Evolutionary conservation across 345 rosid species (phyloP).

Genomic region (Atalantia buxifolia): DNA sequence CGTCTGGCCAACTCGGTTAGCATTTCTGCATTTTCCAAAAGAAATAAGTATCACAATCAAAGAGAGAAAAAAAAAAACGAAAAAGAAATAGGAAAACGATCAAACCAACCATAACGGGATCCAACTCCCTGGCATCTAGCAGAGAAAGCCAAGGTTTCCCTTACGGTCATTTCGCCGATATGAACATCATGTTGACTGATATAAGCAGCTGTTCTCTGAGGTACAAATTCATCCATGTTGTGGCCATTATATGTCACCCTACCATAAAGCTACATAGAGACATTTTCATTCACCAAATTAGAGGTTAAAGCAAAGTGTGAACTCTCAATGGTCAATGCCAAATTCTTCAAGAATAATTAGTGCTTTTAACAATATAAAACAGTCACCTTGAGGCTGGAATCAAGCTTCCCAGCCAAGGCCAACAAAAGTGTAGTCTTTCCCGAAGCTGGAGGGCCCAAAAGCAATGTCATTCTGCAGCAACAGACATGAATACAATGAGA

Average conservation of each 20-base stretch:
- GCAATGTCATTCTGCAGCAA: slow-evolving; percentile 54
- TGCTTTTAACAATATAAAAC: not conserved
- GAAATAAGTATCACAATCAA: not conserved
- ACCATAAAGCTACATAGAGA: slow-evolving; percentile 11
- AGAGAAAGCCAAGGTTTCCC: not conserved
- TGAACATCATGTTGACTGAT: slow-evolving; percentile 78
- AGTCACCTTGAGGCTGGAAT: slow-evolving; percentile 48
- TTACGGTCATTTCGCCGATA: slow-evolving; percentile 67
- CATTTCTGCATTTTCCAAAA: not conserved
- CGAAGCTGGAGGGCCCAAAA: slow-evolving; percentile 79
- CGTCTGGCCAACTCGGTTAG: not conserved
- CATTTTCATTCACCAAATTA: slow-evolving; percentile 12
- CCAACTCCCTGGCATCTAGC: not conserved
- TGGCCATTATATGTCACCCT: slow-evolving; percentile 47
- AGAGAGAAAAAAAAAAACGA: too few species aligned
- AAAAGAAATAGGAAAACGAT: not conserved
- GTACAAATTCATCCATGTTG: slow-evolving; percentile 37
- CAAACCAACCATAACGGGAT: not conserved
- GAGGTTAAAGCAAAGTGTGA: not conserved
- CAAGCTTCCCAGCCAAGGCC: slow-evolving; percentile 79
- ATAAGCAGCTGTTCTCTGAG: slow-evolving; percentile 46
- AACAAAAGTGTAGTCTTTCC: slow-evolving; percentile 74
- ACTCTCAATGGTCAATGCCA: not conserved
- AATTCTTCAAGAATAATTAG: slow-evolving; percentile 12
- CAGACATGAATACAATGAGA: not conserved